Evolutionary conservation across 176 grass and related monocot genomes (phyloP).

Genomic region (Carex myosuroides): DNA sequence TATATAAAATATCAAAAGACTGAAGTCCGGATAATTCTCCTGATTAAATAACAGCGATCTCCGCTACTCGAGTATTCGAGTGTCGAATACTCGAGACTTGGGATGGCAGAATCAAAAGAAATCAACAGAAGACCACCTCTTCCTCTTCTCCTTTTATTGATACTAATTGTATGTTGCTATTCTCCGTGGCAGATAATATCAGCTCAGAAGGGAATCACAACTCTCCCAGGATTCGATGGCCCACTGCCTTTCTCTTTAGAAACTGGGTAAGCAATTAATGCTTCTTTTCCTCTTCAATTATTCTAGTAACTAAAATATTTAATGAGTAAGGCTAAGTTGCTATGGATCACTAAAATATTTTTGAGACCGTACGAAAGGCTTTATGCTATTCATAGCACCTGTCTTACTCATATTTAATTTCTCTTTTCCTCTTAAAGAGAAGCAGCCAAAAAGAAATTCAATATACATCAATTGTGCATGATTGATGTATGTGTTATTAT

Average conservation of each 20-base stretch:
- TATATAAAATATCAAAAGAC: too few species aligned
- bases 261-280: constrained; percentile 20
- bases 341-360: too few species aligned
- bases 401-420: not conserved
- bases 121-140: not conserved
- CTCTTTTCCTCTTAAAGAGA: not conserved
- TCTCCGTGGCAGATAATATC: not conserved
- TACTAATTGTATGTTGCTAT: not conserved
- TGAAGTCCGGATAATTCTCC: too few species aligned
- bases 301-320: not conserved
- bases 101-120: constrained; percentile 7
- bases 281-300: not conserved
- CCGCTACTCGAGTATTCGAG: too few species aligned
- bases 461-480: not conserved
- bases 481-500: not conserved
- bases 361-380: too few species aligned
- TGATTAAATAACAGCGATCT: too few species aligned
- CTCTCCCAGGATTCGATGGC: constrained; percentile 40
- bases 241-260: constrained; percentile 45
- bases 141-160: not conserved
- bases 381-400: too few species aligned
- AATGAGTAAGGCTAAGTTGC: too few species aligned
- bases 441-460: not conserved
- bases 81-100: too few species aligned
- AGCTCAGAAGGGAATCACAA: constrained; percentile 25